These are phyloP conservation scores for Alliaria petiolata DNA, from an alignment of 345 rosid species.

Conservation along the genomic window DNA sequence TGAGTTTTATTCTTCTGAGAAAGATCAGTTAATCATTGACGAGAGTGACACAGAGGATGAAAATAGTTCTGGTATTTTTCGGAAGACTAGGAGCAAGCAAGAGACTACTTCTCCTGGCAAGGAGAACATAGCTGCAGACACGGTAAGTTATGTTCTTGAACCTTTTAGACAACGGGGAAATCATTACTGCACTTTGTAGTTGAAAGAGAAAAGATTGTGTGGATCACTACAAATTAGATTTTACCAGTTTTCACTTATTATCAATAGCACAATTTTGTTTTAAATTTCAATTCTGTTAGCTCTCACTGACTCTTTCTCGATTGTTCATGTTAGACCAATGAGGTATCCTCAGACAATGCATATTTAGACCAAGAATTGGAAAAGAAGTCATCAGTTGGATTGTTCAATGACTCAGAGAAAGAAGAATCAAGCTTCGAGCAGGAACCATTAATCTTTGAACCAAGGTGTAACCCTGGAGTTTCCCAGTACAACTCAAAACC, in stretches of 20 bases:
- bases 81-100: slow-evolving; percentile 18
- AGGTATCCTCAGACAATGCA: slow-evolving; percentile 5
- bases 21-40: slow-evolving; percentile 25
- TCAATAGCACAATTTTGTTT: neutral
- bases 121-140: neutral
- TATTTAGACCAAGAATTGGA: slow-evolving; percentile 11
- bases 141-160: slow-evolving; percentile 11
- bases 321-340: slow-evolving; percentile 21
- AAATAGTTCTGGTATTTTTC: neutral
- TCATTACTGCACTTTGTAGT: neutral
- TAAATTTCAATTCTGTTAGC: neutral
- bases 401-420: neutral
- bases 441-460: slow-evolving; percentile 12
- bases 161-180: neutral
- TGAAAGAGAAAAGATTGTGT: slow-evolving; percentile 1
- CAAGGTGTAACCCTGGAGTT: neutral
- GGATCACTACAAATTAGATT: neutral
- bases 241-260: neutral
- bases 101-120: slow-evolving; percentile 18
- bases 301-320: neutral
- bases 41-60: slow-evolving; percentile 32
- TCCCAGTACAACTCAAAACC: neutral
- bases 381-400: neutral
- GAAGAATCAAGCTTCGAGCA: slow-evolving; percentile 20
- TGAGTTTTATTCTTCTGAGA: slow-evolving; percentile 20